Evolutionary conservation across 1,284 basidiomycete genomes (phyloP).

Genomic region (Neotropicomus parvogracilis): DNA sequence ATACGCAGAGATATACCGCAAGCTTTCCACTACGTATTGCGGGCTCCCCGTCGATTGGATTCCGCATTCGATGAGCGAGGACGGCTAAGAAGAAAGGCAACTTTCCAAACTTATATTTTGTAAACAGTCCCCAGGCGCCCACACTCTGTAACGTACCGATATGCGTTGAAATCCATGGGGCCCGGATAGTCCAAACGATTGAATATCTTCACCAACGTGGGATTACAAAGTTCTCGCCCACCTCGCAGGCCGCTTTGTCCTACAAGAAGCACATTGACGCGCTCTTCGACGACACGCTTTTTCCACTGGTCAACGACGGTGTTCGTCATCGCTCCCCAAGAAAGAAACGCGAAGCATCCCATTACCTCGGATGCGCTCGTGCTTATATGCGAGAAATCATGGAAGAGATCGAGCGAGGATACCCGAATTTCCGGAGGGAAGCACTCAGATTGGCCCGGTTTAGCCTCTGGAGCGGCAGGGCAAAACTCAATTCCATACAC

Average conservation of each 20-base stretch:
- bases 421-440: background rate
- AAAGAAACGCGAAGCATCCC: constrained; percentile 12
- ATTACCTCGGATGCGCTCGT: constrained; percentile 9
- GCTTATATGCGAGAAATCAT: constrained; percentile 12
- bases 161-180: constrained; percentile 6
- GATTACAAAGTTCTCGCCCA: background rate
- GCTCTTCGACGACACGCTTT: constrained; percentile 3
- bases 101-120: background rate
- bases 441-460: too few species aligned
- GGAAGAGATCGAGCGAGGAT: constrained; percentile 12
- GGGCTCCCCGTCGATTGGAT: background rate
- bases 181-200: constrained; percentile 17
- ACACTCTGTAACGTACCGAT: constrained; percentile 3
- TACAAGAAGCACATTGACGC: constrained; percentile 12
- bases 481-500: too few species aligned
- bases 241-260: constrained; percentile 3
- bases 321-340: constrained; percentile 13
- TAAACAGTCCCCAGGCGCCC: background rate
- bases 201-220: constrained; percentile 6
- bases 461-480: too few species aligned
- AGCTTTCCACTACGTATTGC: background rate
- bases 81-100: background rate
- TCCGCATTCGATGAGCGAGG: too few species aligned
- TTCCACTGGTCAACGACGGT: background rate
- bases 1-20: background rate